These are phyloP conservation scores for Kewa caespitosa DNA, from an alignment of 179 eudicot species.

Conservation along the genomic window DNA sequence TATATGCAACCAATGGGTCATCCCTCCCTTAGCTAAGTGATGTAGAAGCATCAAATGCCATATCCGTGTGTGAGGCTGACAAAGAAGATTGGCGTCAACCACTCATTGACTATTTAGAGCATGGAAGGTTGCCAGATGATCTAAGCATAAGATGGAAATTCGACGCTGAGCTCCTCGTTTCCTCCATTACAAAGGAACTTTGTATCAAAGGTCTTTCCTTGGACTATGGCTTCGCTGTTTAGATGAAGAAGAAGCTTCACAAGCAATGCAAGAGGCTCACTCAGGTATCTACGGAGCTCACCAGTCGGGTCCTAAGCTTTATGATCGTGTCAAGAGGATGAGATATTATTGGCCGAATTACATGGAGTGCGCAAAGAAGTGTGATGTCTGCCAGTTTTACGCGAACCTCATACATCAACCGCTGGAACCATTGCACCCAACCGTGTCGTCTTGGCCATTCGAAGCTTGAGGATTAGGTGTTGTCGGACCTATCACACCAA, in stretches of 20 bases:
- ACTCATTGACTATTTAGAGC: no score
- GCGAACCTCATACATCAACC: conserved; percentile 5
- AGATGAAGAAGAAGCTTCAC: neutral
- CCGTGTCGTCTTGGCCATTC: conserved; percentile 21
- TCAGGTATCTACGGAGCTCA: conserved; percentile 8
- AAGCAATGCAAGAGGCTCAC: conserved; percentile 10
- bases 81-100: no score
- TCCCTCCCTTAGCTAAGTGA: no score
- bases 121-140: no score
- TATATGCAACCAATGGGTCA: no score
- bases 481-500: neutral
- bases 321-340: conserved; percentile 6
- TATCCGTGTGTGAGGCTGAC: no score
- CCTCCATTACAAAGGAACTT: no score
- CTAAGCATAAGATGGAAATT: no score
- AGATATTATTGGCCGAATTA: conserved; percentile 13
- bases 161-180: neutral
- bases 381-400: no score
- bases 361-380: no score
- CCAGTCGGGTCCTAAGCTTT: neutral
- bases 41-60: neutral
- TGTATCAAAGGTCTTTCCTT: no score
- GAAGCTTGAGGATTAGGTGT: conserved; percentile 14
- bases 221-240: no score
- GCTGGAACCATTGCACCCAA: conserved; percentile 5